Evolutionary conservation across 2,329 filamentous ascomycete species (phyloP), one percentile per base, ranked within the genome.

Genomic region (Pseudocercospora musae): DNA sequence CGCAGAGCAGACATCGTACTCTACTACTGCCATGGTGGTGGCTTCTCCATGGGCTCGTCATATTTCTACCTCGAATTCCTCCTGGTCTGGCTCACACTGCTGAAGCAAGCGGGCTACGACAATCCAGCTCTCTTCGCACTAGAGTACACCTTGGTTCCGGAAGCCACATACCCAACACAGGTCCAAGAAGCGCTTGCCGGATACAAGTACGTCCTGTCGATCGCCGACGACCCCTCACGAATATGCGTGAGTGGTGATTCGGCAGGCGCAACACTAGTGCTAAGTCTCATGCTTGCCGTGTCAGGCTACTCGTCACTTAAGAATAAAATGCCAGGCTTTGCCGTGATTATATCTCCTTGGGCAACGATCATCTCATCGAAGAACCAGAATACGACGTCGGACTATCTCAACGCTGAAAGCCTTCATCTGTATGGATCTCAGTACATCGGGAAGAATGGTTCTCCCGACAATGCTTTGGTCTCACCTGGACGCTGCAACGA

Each of bases 21-120:
- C 1, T 94, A 92, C 73, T 95, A 95, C 73, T 85, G 85, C 44
- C 91, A 96, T 73, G 91, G 89, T 15, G 92, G 92, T 21, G 92
- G 92, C 0, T 95, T 96, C 74, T 85, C 86, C 6, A 90, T 96
- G 87, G 92, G 91, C 2, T 92, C 89, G 11, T 81, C 84, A 18
- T 90, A 89, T 77, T 96, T 96, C 75, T 96, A 96, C 74, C 84
- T 93, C 37, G 92, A 96, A 71, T 95, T 94, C 68, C 81, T 96
- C 2, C 79, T 94, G 58, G 84, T 86, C 8, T 92, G 89, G 88
- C 78, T 90, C 11, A 80, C 82, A 48, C 78, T 92, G 18, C 80
- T 96, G 42, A 81, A 85, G 44, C 78, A 83, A 57, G 79, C 81
- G 18, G 89, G 89, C 1, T 94, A 89, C 74, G 74, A 78, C 9